phyloP scores from a whole-genome alignment of 805 yeast genomes.

The Starmerella floricola region DNA sequence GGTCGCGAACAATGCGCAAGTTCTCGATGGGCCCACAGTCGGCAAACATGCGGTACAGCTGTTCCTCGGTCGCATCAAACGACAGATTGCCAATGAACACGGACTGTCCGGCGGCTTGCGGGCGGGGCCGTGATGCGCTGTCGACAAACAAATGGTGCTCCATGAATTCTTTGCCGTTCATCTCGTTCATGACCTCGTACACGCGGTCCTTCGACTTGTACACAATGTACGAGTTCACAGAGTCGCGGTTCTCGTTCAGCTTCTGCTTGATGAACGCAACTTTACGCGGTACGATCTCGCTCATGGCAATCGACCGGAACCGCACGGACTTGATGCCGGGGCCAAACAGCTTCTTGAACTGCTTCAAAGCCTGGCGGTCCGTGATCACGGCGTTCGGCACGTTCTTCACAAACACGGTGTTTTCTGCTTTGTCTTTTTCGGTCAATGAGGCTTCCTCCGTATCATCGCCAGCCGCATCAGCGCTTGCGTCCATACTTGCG shows the following conservation, averaged over 20 bases:
- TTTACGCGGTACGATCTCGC: constrained; percentile 79
- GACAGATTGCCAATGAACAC: constrained; percentile 89
- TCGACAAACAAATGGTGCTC: constrained; percentile 80
- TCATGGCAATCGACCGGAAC: constrained; percentile 84
- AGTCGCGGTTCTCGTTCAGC: constrained; percentile 62
- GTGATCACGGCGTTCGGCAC: constrained; percentile 54
- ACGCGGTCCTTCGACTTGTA: constrained; percentile 41
- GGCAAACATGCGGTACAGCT: constrained; percentile 70
- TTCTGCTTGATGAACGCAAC: constrained; percentile 76
- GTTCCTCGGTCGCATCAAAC: constrained; percentile 85
- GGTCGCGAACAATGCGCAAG: constrained; percentile 81
- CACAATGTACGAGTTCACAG: constrained; percentile 82
- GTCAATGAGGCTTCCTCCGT: constrained; percentile 41
- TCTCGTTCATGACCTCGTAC: constrained; percentile 31
- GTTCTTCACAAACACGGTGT: constrained; percentile 87
- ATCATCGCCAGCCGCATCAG: constrained; percentile 22
- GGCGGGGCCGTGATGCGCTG: constrained; percentile 81
- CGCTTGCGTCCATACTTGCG: constrained; percentile 20
- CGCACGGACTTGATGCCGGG: constrained; percentile 43
- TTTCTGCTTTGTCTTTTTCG: constrained; percentile 45
- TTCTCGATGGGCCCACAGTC: constrained; percentile 63
- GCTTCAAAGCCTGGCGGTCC: constrained; percentile 46
- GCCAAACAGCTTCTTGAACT: constrained; percentile 51
- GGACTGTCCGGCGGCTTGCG: constrained; percentile 70
- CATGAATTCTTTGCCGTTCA: constrained; percentile 59